Conservation (phyloP, 73 alveolate species). For the Blepharisma stoltei region DNA sequence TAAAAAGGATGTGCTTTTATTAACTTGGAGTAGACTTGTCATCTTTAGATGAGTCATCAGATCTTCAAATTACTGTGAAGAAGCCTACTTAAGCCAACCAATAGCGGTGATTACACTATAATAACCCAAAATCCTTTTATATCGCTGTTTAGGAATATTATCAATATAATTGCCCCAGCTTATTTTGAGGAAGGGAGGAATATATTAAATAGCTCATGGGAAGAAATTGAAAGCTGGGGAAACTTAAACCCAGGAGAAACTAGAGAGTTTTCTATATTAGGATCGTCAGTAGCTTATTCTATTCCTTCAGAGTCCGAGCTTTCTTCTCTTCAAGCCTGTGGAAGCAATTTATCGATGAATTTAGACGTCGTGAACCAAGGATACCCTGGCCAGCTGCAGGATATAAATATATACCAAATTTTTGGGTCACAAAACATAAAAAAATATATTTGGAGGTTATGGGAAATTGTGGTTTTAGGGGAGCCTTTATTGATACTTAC, state of each 20-base stretch:
- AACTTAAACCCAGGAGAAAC: not conserved
- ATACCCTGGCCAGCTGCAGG: constrained; percentile 26
- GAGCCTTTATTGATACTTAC: constrained; percentile 28
- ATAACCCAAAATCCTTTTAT: constrained; percentile 27
- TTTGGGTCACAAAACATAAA: not conserved
- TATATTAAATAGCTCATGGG: constrained; percentile 5
- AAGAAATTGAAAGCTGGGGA: constrained; percentile 28
- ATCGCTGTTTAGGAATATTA: not conserved
- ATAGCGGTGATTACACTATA: not conserved
- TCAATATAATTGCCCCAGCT: constrained; percentile 27
- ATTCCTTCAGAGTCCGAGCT: not conserved
- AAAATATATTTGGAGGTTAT: constrained; percentile 21
- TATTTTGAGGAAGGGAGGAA: constrained; percentile 27
- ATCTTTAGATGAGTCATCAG: no score
- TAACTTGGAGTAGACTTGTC: no score
- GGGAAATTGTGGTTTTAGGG: constrained; percentile 32
- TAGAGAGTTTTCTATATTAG: constrained; percentile 8
- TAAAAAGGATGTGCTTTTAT: no score
- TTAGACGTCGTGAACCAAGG: constrained; percentile 3
- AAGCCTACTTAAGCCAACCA: not conserved
- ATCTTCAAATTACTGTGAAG: no score
- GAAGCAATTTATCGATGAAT: not conserved
- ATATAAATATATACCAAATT: not conserved
- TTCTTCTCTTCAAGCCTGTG: not conserved
- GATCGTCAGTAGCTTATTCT: not conserved